A percentile compares a stretch with the other conserved stretches of the same genome.
Conservation (phyloP, 352 stramenopile genomes). For the Phytophthora fragariaefolia region DNA sequence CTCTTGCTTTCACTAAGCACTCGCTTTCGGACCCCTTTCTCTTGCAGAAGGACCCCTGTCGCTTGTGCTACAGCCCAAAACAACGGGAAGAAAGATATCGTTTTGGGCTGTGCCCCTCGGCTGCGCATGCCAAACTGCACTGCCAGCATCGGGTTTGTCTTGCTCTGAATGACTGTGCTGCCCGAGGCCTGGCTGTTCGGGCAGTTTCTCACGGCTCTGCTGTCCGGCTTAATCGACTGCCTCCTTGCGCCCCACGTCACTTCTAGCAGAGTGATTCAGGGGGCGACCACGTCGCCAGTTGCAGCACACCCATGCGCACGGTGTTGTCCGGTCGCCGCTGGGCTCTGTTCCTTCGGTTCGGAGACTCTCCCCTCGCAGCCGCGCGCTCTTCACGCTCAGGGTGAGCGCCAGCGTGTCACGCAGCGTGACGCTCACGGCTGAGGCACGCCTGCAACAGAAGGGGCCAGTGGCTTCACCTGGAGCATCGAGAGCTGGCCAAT, state of each 20-base stretch:
- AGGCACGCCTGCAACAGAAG: too few relatives aligned
- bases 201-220: too few relatives aligned
- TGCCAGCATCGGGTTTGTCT: too few relatives aligned
- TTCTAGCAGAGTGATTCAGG: background rate
- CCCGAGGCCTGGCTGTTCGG: too few relatives aligned
- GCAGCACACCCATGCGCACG: too few relatives aligned
- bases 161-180: too few relatives aligned
- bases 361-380: background rate
- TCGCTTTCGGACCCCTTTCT: constrained; percentile 25
- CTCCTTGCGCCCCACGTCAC: background rate
- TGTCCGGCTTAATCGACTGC: too few relatives aligned
- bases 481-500: background rate
- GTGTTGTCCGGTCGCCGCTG: background rate
- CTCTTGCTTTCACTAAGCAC: background rate
- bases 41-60: background rate
- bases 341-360: too few relatives aligned
- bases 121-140: too few relatives aligned
- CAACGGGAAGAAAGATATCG: constrained; percentile 28
- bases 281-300: background rate
- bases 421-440: background rate
- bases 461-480: too few relatives aligned
- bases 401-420: too few relatives aligned
- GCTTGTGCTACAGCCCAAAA: background rate
- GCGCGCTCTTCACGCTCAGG: constrained; percentile 9
- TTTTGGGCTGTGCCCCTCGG: constrained; percentile 25